Base-by-base conservation (phyloP, 306 rosid genomes). In the Trichosanthes truncata region DNA sequence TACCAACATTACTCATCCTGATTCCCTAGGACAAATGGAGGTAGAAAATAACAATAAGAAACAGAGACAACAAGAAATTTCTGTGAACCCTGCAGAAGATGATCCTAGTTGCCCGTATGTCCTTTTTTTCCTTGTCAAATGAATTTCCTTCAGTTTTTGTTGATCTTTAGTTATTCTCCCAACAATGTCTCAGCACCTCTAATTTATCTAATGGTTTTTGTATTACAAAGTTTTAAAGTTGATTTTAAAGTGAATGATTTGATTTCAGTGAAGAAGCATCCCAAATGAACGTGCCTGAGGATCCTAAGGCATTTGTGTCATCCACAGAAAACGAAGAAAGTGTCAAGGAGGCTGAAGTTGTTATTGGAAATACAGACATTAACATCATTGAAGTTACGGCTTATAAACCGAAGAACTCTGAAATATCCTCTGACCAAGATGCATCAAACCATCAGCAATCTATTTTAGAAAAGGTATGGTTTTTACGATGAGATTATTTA, bases 311-410 rank as follows among this genome's bases (percentile, higher is more conserved):
- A 60, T 84, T 87, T 45, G 61, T 81, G 23, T 40, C 89, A 38
- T 86, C 87, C 79, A 82, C 80, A 80, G 89, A 82, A 78, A 83
- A 81, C 12, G 74, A 74, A 81, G 90, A 83, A 86, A 84, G 77
- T 38, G 77, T 82, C 72, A 87, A 83, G 78, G 93, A 89, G 84
- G 80, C 90, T 72, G 76, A 75, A 49, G 86, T 85, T 26, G 80
- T 88, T 73, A 73, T 87, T 77, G 83, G 91, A 57, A 97, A 93
- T 80, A 91, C 90, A 84, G 85, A 90, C 55, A 85, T 89, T 40
- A 85, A 85, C 75, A 86, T 91, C 55, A 74, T 93, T 18, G 90
- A 95, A 86, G 93, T 87, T 82, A 82, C 83, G 82, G 82, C 84
- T 52, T 82, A 84, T 78, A 91, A 89, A 83, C 82, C 82, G 80